Percentiles rank a stretch among this genome's conserved stretches.
phyloP scores from a whole-genome alignment of 805 yeast genomes.

The Yarrowia alimentaria region DNA sequence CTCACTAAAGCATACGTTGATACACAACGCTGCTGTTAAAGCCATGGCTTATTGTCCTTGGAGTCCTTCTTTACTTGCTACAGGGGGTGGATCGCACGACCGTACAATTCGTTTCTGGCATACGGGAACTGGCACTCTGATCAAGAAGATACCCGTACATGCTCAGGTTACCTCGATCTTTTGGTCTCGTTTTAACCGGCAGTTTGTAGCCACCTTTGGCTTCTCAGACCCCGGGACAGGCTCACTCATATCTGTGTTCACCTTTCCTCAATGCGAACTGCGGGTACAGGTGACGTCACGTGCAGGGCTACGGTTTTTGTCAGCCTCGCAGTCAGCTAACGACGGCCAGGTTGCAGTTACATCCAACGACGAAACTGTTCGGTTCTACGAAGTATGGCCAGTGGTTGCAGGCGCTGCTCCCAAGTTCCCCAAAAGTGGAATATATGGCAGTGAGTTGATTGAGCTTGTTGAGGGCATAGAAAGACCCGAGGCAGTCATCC shows the following conservation, averaged over 20 bases:
- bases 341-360: conserved; percentile 65
- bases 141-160: conserved; percentile 54
- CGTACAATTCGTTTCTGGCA: conserved; percentile 86
- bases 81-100: conserved; percentile 89
- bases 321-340: conserved; percentile 68
- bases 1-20: conserved; percentile 48
- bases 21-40: conserved; percentile 83
- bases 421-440: conserved; percentile 19
- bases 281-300: conserved; percentile 51
- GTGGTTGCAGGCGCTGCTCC: conserved; percentile 2
- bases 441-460: conserved; percentile 28
- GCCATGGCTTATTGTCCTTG: conserved; percentile 92
- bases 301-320: conserved; percentile 56
- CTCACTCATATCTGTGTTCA: conserved; percentile 55
- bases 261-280: conserved; percentile 62
- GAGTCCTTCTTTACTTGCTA: conserved; percentile 74
- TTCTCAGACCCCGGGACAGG: conserved; percentile 59
- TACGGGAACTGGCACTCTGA: conserved; percentile 68
- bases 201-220: conserved; percentile 79
- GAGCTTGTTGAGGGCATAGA: conserved; percentile 28
- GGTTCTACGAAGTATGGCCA: conserved; percentile 75
- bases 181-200: conserved; percentile 67
- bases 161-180: conserved; percentile 77
- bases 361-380: conserved; percentile 71
- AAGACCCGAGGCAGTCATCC: conserved; percentile 37